These are phyloP conservation scores for Xylaria castorea DNA, from an alignment of 495 filamentous ascomycete genomes.

Conservation along the genomic window DNA sequence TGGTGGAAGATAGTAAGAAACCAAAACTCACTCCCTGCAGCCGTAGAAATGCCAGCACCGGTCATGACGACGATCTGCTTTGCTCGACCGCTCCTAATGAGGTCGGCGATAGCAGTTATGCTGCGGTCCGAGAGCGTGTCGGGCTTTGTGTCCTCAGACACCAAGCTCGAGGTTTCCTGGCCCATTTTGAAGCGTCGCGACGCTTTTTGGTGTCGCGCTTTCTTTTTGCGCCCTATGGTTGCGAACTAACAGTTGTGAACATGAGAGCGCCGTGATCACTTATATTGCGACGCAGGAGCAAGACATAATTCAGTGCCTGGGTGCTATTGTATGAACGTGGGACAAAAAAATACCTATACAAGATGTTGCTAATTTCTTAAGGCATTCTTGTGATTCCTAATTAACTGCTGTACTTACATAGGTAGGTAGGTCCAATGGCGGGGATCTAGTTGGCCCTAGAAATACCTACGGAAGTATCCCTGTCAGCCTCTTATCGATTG, in stretches of 20 bases:
- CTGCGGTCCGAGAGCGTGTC: conserved; percentile 70
- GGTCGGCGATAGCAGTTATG: conserved; percentile 73
- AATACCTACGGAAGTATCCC: too few relatives aligned
- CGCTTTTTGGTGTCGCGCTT: conserved; percentile 40
- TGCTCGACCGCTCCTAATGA: conserved; percentile 71
- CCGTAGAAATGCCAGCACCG: conserved; percentile 67
- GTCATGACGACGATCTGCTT: conserved; percentile 81
- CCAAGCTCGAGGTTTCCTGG: conserved; percentile 47
- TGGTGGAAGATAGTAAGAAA: not conserved
- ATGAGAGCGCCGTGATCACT: not conserved
- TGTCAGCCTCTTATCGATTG: too few relatives aligned
- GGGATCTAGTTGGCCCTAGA: too few relatives aligned
- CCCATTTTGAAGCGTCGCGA: conserved; percentile 50
- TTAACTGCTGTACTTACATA: too few relatives aligned
- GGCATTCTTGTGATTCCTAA: not conserved
- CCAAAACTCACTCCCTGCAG: conserved; percentile 58
- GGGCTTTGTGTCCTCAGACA: conserved; percentile 49
- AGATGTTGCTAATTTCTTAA: not conserved
- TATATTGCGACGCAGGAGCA: too few relatives aligned
- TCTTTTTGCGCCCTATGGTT: conserved; percentile 42
- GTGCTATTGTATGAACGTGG: not conserved
- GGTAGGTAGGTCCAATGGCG: too few relatives aligned
- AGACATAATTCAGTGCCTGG: not conserved
- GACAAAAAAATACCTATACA: not conserved
- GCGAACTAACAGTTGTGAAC: not conserved